Base-by-base conservation (phyloP, 768 basidiomycete species). In the Lentinula edodes region DNA sequence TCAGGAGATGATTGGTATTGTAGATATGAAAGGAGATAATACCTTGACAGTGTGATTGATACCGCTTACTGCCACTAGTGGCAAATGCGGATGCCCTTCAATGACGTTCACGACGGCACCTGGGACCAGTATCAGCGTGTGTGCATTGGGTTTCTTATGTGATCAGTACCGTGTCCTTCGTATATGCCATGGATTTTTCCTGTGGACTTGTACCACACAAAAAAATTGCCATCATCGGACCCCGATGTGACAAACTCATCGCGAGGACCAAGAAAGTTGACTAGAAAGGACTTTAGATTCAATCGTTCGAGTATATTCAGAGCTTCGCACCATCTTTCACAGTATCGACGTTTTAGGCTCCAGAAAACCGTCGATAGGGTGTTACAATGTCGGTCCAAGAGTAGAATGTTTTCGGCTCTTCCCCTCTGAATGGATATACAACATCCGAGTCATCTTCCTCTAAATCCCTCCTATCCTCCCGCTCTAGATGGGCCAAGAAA, bases 1-100 rank as follows among this genome's bases (percentile, higher is more conserved):
- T 16, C 38, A 48, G 50, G 43, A 57, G 48, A 20, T 20, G 50
- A 12, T 32, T 12, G 23, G 32, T 3, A 54, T 13, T 16, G n/a
- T 20, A 23, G 15, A n/a, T 9, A 51, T 45, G 16, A 6, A 7
- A 63, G 36, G 46, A 42, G 42, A 38, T 48, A 54, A 58, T 61
- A 90, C 90, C 80, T 96, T 95, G 52, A 95, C 82, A 9, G 91
- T 91, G 10, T 79, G 75, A 67, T 95, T 94, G 53, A 96, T 94
- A 1, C 94, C 94, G 69, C 89, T 91, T 48, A 90, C 87, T 3
- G 93, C 92, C n/a, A 93, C 70, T 20, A 95, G 73, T 0, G 93
- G 93, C 13, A 94, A 74, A 46, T 84, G 80, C 0, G 93, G 83
- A 78, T 95, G 92, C 0, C 84, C 85, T 72, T 95, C 93, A 57